phyloP scores from a whole-genome alignment of 192 early-diverging fungal species.

The Dimargaris cristalligena region DNA sequence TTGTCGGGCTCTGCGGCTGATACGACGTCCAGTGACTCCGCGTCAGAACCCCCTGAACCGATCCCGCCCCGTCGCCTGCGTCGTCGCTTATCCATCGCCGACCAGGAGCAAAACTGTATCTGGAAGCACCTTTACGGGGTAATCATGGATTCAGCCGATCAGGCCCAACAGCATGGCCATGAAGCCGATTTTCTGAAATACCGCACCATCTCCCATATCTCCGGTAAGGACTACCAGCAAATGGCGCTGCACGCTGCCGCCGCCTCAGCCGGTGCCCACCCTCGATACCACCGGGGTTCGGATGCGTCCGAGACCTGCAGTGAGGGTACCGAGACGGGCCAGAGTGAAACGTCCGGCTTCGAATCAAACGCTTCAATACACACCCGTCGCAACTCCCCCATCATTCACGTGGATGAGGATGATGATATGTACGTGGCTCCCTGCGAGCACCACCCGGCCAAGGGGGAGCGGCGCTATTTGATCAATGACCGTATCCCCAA shows the following conservation, averaged over 20 bases:
- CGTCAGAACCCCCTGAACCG: not conserved
- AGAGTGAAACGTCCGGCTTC: not conserved
- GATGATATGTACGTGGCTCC: conserved; percentile 6
- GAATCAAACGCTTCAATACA: not conserved
- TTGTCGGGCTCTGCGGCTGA: no score
- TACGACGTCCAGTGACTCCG: not conserved
- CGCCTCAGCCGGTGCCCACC: not conserved
- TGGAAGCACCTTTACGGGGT: conserved; percentile 9
- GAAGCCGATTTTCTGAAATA: not conserved
- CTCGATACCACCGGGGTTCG: not conserved
- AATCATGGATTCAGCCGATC: conserved; percentile 8
- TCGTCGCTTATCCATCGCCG: conserved; percentile 5
- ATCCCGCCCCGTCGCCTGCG: not conserved
- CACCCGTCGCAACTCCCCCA: not conserved
- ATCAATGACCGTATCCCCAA: conserved; percentile 11
- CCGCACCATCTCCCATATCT: conserved; percentile 10
- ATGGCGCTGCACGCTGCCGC: not conserved
- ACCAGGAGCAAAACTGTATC: conserved; percentile 1
- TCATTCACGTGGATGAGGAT: not conserved
- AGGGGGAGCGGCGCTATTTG: conserved; percentile 1
- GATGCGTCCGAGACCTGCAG: not conserved
- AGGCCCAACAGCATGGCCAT: conserved; percentile 7
- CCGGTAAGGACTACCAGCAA: not conserved
- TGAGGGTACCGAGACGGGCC: not conserved
- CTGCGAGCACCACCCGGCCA: conserved; percentile 12